Evolutionary conservation across 1,139 yeast species (phyloP), one percentile per base, ranked within the genome.

Genomic region (Geotrichum histeridarum): DNA sequence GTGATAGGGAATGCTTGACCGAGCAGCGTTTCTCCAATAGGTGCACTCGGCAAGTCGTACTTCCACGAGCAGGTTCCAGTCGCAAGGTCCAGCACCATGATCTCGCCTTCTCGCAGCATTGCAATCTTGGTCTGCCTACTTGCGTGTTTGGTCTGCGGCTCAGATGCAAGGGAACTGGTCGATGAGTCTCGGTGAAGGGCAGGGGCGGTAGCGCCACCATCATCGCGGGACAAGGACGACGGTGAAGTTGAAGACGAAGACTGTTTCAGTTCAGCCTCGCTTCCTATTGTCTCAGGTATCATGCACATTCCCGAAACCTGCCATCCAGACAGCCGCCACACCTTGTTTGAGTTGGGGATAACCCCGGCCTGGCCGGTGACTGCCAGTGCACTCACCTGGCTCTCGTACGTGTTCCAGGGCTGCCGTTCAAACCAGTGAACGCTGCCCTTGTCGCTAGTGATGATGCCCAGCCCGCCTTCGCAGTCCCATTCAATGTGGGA

Each of bases 371-470:
- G 72, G 35, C 49, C 56, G 33, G 50, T 45, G 33, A 33, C 31
- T 35, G n/a, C 35, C 53, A 50, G 11, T 8, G 42, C 27, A 42
- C 62, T 39, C 30, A 37, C 43, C 27, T 53, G 48, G 12, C 48
- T 37, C n/a, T 55, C 56, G 42, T 36, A 47, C 15, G 53, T 42
- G 22, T 51, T 56, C 57, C 53, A 39, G 14, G 61, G 49, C 54
- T 62, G 55, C 59, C 63, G 56, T 59, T 64, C 69, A 67, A 80
- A 84, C 80, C 85, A 82, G 62, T 84, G 90, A 11, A 84, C 70
- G 1, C 86, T 79, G 0, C 90, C 90, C 27, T 79, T 73, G 7
- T 75, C 69, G 56, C 75, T 73, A 22, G 84, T 82, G 32, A 82
- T 72, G 47, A 84, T 73, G 0, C 86, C 82, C 62, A 83, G 73